Evolutionary conservation across 1,284 basidiomycete species (phyloP).

Genomic region (Tylopilus sp.): DNA sequence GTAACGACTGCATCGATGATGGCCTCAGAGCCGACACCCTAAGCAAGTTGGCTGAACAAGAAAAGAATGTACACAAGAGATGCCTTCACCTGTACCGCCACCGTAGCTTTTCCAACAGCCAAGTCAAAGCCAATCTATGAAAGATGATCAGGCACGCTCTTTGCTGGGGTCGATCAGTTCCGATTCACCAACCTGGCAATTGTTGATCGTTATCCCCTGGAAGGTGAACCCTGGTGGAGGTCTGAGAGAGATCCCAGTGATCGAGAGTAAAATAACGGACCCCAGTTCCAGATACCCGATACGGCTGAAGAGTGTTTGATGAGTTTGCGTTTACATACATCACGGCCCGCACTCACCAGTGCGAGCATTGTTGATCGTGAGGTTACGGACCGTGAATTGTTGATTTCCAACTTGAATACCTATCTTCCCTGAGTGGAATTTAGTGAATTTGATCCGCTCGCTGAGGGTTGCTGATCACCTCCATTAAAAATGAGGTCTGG

Average conservation of each 20-base stretch:
- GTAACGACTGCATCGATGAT: constrained; percentile 47
- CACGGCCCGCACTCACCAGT: constrained; percentile 31
- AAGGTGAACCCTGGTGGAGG: constrained; percentile 40
- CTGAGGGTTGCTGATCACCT: constrained; percentile 18
- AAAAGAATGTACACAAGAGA: neutral
- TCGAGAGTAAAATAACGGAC: constrained; percentile 15
- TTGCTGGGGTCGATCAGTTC: no score
- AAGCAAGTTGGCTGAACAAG: neutral
- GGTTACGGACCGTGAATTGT: constrained; percentile 53
- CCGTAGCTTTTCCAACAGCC: constrained; percentile 36
- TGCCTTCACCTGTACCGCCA: constrained; percentile 28
- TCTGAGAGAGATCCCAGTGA: neutral
- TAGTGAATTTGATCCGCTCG: neutral
- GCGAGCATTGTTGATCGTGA: constrained; percentile 48
- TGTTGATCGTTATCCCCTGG: constrained; percentile 47
- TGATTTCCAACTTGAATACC: constrained; percentile 51
- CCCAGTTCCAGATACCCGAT: constrained; percentile 47
- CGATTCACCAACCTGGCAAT: constrained; percentile 41
- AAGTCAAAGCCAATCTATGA: constrained; percentile 43
- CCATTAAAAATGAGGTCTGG: constrained; percentile 52
- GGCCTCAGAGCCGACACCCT: constrained; percentile 44
- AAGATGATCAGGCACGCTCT: neutral
- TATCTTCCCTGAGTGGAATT: constrained; percentile 30
- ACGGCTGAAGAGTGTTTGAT: constrained; percentile 29
- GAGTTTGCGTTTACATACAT: neutral